Base-by-base conservation (phyloP, 257 asterid species). In the Fraxinus cuspidata region DNA sequence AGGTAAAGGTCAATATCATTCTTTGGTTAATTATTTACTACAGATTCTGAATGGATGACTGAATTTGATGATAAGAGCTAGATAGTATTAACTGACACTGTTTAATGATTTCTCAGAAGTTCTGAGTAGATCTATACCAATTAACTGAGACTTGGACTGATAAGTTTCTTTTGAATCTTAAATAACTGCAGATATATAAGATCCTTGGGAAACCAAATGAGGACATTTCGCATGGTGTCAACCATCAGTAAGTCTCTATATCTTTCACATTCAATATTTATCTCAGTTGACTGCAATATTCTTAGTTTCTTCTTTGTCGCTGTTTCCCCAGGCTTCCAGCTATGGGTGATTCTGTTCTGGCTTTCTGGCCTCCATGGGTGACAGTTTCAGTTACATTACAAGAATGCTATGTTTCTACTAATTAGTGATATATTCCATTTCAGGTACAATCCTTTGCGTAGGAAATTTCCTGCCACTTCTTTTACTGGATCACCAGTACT, bases 401-500 rank as follows among this genome's bases (percentile, higher is more conserved):
- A 73, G 29, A 58, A 63, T 79, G 70, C 67, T 82, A 53, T 72
- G 64, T 84, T 88, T 84, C 90, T 85, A 78, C 89, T 93, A 74
- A 90, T 85, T 72, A 71, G 76, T 81, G 66, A 16, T 84, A 35
- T 74, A 25, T 84, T 81, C 70, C 25, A 88, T 81, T 42, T 85
- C 97, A 93, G 98, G 98, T 83, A 80, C 84, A 90, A 88, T 74
- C 80, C 74, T 15, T 80, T 93, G 79, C 89, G 97, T n/a, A 78
- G 74, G 78, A 91, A 90, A 79, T 93, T 91, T 80, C 93, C 94
- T 2, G 86, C 89, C 38, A 87, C 91, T 1, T 81, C 97, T 60
- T 93, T 87, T 86, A 87, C 89, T 4, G 96, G 97, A 37, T 82
- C 88, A 5, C 96, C 96, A 47, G 97, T 90, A 53, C 91, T 93